Evolutionary conservation across 2,329 filamentous ascomycete species (phyloP), one percentile per base, ranked within the genome.

Genomic region (Paramyrothecium roridum): DNA sequence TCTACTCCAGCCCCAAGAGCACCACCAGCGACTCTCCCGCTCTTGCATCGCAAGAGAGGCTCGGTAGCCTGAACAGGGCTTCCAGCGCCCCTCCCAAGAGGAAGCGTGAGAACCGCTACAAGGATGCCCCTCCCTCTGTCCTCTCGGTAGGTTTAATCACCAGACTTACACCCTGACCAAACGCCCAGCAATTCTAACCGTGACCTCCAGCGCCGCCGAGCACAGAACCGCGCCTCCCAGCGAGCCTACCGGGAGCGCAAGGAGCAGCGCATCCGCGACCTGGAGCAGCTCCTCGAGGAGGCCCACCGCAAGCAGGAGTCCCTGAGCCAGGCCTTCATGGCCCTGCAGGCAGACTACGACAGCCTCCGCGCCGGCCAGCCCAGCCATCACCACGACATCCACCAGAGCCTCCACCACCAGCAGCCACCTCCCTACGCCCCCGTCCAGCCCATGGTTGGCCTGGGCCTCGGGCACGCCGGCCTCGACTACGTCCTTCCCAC

Each of bases 251-350:
- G 67, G 26, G 65, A 69, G 56, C 65, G 68, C 55, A 70, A 67
- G 53, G 65, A 88, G 64, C 84, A 86, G 66, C 80, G 85, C 58
- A 86, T 86, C 63, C 80, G 81, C 57, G 84, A 87, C 61, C 78
- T 88, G 20, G 84, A 87, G 66, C 66, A 74, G 37, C 77, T 84
- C 61, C 77, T 87, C 33, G 70, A 69, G 49, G 77, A 81, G 19
- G 71, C 83, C 51, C 78, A 79, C 58, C 76, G 80, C 22, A 81
- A 79, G 61, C 82, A 86, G 66, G 79, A 79, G 56, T 74, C 76
- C 34, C 77, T 87, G 53, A 77, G 78, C 58, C 74, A 77, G 52
- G 82, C 81, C 4, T 84, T 85, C 63, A 69, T 74, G 26, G 65
- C 68, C n/a, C 72, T 84, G 21, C 79, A 82, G 50, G 61, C 68